Base-by-base conservation (phyloP, 768 basidiomycete species). In the Mycena galopus region DNA sequence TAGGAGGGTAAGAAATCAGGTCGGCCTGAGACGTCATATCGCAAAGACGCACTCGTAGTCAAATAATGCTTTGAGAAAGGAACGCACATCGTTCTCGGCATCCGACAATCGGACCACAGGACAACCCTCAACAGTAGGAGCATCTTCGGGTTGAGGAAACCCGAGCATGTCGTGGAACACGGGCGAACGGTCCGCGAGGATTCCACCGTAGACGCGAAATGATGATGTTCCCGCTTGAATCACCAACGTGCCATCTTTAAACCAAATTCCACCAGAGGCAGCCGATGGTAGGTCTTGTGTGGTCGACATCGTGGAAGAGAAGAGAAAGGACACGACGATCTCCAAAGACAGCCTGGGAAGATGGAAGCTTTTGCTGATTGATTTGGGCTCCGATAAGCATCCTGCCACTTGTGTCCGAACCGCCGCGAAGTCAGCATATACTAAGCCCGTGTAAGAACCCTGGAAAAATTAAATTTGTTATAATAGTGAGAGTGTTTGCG, bases 101-200 rank as follows among this genome's bases (percentile, higher is more conserved):
- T 77, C 76, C 14, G n/a, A 17, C 27, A 77, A 62, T 23, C 27
- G 44, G 12, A 78, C 73, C 2, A 75, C 63, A 12, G 74, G 74
- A 32, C 74, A 73, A 3, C 68, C 71, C 8, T 73, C 74, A 2
- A 75, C 7, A 21, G 25, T n/a, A 3, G 69, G 63, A 0, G 19
- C 27, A 37, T 53, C 56, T 3, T 29, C 32, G 6, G 67, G 60
- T 35, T 66, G 71, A 4, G 74, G 65, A 11, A 73, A 14, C 27
- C 30, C 11, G 23, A 77, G 68, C 74, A 77, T 73, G 29, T 70
- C 68, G 37, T 55, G 50, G 25, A 75, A 73, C 10, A 75, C 33
- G 8, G 47, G 67, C 0, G 71, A 77, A 17, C 17, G 25, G 17
- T 33, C 42, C 17, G 74, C 71, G 16, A 77, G 53, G 2, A 75